These are phyloP conservation scores for Calonectria ilicicola DNA, from an alignment of 2,329 filamentous ascomycete genomes.

Conservation along the genomic window DNA sequence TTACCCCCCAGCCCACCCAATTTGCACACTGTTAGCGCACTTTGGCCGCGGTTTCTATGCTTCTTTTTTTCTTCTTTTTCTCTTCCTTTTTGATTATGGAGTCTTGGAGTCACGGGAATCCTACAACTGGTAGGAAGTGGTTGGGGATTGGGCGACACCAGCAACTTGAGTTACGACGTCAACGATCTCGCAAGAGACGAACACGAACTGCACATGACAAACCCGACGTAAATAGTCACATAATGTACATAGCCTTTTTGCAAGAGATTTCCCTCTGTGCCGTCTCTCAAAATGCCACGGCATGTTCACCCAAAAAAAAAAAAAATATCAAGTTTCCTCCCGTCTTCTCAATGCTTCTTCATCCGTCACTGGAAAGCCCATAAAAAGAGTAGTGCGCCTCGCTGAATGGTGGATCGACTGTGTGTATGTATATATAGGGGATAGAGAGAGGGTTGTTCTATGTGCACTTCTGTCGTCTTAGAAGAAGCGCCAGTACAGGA, in stretches of 20 bases:
- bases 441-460: constrained; percentile 21
- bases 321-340: neutral
- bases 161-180: constrained; percentile 27
- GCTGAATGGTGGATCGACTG: constrained; percentile 26
- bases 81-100: constrained; percentile 23
- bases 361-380: constrained; percentile 16
- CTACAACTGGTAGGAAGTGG: constrained; percentile 4
- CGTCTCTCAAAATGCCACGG: constrained; percentile 11
- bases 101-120: constrained; percentile 37
- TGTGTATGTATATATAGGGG: constrained; percentile 26
- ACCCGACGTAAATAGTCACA: constrained; percentile 33
- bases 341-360: constrained; percentile 4
- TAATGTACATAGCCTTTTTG: constrained; percentile 36
- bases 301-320: neutral
- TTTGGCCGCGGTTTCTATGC: neutral
- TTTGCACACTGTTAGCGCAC: neutral
- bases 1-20: neutral
- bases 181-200: constrained; percentile 31
- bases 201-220: constrained; percentile 25
- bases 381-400: constrained; percentile 26
- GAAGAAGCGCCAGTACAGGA: constrained; percentile 95
- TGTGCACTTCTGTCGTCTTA: constrained; percentile 52
- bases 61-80: neutral
- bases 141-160: constrained; percentile 12
- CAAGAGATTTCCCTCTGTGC: constrained; percentile 14